Conservation (phyloP, 1,284 basidiomycete genomes). For the Boletus calvinii region DNA sequence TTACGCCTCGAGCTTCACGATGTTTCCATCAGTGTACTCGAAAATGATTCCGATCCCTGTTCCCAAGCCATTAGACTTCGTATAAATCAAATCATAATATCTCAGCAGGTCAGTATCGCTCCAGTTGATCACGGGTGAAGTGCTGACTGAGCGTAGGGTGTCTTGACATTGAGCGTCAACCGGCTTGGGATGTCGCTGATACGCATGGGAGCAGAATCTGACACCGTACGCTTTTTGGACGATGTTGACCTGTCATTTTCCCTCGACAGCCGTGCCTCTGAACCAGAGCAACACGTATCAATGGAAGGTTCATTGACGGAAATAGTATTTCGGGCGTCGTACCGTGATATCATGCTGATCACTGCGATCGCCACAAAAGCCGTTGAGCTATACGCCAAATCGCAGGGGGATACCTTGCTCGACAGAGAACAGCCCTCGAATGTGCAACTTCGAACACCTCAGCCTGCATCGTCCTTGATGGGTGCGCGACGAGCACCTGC, state of each 20-base stretch:
- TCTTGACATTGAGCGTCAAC: slow-evolving; percentile 81
- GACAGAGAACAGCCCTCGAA: slow-evolving; percentile 10
- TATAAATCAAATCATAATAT: slow-evolving; percentile 85
- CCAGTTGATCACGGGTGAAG: slow-evolving; percentile 1
- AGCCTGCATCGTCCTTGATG: slow-evolving; percentile 12
- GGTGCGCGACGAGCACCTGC: slow-evolving; percentile 40
- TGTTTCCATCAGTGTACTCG: slow-evolving; percentile 87
- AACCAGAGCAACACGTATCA: slow-evolving; percentile 75
- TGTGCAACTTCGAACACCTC: slow-evolving; percentile 4
- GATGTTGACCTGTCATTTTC: slow-evolving; percentile 89
- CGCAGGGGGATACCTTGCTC: slow-evolving; percentile 28
- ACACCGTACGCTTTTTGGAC: slow-evolving; percentile 91
- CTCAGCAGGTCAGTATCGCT: slow-evolving; percentile 71
- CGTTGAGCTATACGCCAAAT: slow-evolving; percentile 51
- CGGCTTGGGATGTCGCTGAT: slow-evolving; percentile 93
- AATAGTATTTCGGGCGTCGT: slow-evolving; percentile 89
- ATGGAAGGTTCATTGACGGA: slow-evolving; percentile 85
- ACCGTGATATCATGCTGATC: slow-evolving; percentile 91
- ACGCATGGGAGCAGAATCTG: slow-evolving; percentile 82
- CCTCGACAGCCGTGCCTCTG: slow-evolving; percentile 78
- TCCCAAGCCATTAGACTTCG: slow-evolving; percentile 88
- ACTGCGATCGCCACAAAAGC: slow-evolving; percentile 89
- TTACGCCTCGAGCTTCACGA: slow-evolving; percentile 92
- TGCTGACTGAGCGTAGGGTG: slow-evolving; percentile 50
- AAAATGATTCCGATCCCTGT: slow-evolving; percentile 77